Conservation (phyloP, 169 alveolate genomes). For the Cryptosporidium viatorum region DNA sequence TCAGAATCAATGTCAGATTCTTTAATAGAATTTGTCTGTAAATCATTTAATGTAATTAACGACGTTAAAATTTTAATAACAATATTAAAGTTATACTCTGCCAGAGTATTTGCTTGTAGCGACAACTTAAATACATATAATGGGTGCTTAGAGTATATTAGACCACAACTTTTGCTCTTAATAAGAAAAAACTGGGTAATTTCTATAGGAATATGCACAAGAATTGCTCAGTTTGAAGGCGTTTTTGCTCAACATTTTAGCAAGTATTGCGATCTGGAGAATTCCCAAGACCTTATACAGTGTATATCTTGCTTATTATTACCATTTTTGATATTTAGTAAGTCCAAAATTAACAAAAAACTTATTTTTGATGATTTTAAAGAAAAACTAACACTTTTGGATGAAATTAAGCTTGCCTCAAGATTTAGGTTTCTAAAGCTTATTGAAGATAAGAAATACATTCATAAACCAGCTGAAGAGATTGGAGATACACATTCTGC, state of each 20-base stretch:
- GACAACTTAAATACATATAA: background rate
- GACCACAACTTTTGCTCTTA: background rate
- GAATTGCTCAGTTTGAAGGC: background rate
- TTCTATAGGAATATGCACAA: background rate
- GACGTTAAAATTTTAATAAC: background rate
- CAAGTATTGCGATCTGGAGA: background rate
- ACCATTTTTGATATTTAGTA: background rate
- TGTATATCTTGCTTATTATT: background rate
- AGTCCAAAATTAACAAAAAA: background rate
- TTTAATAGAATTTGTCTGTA: constrained; percentile 18
- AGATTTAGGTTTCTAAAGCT: background rate
- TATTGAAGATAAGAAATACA: background rate
- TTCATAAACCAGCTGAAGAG: background rate
- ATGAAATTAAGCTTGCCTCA: background rate
- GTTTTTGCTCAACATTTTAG: background rate
- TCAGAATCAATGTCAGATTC: background rate
- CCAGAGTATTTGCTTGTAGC: background rate
- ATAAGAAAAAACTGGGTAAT: constrained; percentile 23
- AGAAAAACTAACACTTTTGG: background rate
- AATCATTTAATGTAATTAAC: background rate
- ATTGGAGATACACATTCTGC: background rate
- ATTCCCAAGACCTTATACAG: background rate
- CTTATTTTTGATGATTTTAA: background rate
- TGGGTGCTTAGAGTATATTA: background rate
- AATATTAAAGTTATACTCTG: constrained; percentile 1